These are phyloP conservation scores for Pseudonitzschia pungens DNA, from an alignment of 108 stramenopile genomes.

Conservation along the genomic window DNA sequence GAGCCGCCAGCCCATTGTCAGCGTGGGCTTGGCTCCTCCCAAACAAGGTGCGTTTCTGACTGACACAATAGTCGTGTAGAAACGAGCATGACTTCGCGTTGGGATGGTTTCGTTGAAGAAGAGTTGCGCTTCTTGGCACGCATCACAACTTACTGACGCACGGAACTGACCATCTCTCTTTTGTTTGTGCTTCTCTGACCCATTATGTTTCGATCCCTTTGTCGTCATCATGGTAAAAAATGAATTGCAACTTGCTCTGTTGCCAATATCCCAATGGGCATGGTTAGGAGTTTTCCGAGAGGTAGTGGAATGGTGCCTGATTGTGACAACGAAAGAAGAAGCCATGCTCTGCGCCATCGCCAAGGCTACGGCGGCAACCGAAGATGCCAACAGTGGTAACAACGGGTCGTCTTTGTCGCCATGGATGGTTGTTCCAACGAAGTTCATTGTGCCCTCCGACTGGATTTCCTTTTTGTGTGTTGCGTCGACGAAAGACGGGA, in stretches of 20 bases:
- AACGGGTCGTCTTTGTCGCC: constrained; percentile 1
- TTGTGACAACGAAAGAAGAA: constrained; percentile 91
- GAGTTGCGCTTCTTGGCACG: no score
- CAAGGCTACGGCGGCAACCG: constrained; percentile 14
- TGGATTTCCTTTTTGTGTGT: constrained; percentile 81
- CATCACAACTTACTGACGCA: neutral
- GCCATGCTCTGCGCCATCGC: constrained; percentile 82
- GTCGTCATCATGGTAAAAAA: no score
- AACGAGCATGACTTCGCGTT: no score
- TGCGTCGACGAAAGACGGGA: constrained; percentile 69
- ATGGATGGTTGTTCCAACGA: constrained; percentile 67
- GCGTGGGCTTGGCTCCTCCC: constrained; percentile 83
- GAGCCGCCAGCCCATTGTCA: constrained; percentile 73
- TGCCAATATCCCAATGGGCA: neutral
- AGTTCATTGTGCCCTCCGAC: constrained; percentile 86
- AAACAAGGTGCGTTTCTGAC: constrained; percentile 49
- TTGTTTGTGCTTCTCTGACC: no score
- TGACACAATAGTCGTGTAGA: neutral
- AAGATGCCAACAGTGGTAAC: constrained; percentile 4
- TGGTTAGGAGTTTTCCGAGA: constrained; percentile 75
- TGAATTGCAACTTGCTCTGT: no score
- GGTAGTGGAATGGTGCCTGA: constrained; percentile 86
- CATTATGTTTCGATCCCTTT: no score
- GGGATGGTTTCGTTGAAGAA: neutral
- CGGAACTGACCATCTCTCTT: neutral